A percentile compares a stretch with the other conserved stretches of the same genome.
Evolutionary conservation across 179 eudicot species (phyloP).

Genomic region (Spinacia oleracea): DNA sequence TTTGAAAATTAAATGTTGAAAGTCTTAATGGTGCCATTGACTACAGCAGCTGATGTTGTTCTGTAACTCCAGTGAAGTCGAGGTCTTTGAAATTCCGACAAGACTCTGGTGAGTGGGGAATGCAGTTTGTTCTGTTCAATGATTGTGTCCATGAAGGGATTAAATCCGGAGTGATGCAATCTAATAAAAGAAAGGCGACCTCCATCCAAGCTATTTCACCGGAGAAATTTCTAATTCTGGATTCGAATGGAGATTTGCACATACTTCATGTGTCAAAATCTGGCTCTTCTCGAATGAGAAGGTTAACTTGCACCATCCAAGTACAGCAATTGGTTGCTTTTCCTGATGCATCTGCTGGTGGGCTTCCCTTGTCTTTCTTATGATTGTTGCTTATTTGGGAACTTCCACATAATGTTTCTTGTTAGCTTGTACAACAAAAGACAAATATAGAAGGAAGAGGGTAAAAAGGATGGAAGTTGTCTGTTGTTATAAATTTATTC

Average conservation of each 20-base stretch:
- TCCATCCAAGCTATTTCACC: conserved; percentile 62
- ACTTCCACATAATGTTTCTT: neutral
- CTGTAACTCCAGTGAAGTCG: conserved; percentile 76
- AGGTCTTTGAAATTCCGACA: conserved; percentile 60
- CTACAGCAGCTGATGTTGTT: conserved; percentile 67
- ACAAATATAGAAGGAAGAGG: neutral
- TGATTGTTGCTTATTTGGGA: conserved; percentile 5
- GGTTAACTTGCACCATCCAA: conserved; percentile 51
- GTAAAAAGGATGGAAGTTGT: neutral
- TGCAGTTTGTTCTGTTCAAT: conserved; percentile 56
- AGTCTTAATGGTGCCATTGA: conserved; percentile 41
- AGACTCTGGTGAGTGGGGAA: conserved; percentile 57
- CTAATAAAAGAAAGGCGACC: conserved; percentile 48
- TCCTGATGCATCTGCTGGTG: conserved; percentile 57
- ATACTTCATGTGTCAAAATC: conserved; percentile 44
- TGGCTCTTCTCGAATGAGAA: conserved; percentile 41
- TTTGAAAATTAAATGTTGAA: conserved; percentile 34
- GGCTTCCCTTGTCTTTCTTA: conserved; percentile 20
- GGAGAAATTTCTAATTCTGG: conserved; percentile 60
- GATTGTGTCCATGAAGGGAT: conserved; percentile 37
- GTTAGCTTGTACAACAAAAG: neutral
- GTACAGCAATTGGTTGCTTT: conserved; percentile 59
- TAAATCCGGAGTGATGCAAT: conserved; percentile 25
- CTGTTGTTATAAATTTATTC: neutral
- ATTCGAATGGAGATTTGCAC: conserved; percentile 61